phyloP scores from a whole-genome alignment of 768 basidiomycete species.

The Lentinus brumalis region DNA sequence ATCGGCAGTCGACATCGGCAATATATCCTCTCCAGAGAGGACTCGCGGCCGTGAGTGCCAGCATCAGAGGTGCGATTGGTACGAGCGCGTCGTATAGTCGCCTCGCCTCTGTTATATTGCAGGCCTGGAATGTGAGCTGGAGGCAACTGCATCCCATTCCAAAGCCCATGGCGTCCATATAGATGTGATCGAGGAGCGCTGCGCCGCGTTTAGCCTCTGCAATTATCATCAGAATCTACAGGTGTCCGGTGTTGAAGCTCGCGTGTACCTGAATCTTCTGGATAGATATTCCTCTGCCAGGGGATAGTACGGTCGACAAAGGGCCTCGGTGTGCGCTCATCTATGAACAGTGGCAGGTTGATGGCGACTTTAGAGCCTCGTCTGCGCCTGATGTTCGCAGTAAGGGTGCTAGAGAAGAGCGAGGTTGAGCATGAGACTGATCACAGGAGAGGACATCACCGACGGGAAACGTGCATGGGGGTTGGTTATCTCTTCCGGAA shows the following conservation, averaged over 20 bases:
- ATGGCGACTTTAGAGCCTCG: constrained; percentile 94
- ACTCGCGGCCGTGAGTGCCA: constrained; percentile 93
- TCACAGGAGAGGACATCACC: constrained; percentile 39
- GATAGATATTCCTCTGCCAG: constrained; percentile 78
- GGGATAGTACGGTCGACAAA: constrained; percentile 94
- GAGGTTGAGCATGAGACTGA: constrained; percentile 19
- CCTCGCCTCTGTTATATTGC: constrained; percentile 89
- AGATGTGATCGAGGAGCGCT: constrained; percentile 88
- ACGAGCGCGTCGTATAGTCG: constrained; percentile 95
- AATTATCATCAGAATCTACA: not conserved
- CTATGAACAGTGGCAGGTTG: constrained; percentile 91
- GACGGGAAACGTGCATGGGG: constrained; percentile 98
- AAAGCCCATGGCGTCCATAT: constrained; percentile 99
- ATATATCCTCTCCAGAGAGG: constrained; percentile 94
- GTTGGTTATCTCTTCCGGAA: constrained; percentile 95
- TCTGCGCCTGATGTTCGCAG: constrained; percentile 90
- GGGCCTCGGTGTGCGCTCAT: constrained; percentile 82
- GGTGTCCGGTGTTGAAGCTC: not conserved
- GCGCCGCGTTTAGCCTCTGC: constrained; percentile 89
- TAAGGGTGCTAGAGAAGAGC: constrained; percentile 72
- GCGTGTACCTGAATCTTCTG: constrained; percentile 77
- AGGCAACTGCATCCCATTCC: constrained; percentile 99
- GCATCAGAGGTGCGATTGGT: constrained; percentile 92
- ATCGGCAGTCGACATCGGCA: constrained; percentile 96
- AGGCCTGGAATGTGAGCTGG: constrained; percentile 97